phyloP scores from a whole-genome alignment of 2,329 filamentous ascomycete species.

The Fusarium bactridioides region DNA sequence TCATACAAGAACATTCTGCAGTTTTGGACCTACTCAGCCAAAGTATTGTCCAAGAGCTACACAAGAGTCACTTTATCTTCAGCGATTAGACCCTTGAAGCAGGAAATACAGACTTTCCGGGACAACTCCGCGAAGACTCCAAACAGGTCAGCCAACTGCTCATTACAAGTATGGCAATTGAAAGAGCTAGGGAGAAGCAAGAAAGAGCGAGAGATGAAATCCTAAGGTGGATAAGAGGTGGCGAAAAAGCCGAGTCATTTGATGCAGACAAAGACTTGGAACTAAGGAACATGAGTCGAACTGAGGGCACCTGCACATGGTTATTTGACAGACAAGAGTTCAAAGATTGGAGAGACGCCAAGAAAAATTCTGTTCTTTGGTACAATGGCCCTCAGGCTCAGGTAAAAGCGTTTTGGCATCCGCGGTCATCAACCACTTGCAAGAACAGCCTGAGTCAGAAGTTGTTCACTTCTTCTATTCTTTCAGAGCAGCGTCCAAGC shows the following conservation, averaged over 20 bases:
- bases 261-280: neutral
- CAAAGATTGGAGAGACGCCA: neutral
- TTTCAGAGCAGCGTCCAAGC: accelerated
- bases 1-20: neutral
- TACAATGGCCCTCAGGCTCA: neutral
- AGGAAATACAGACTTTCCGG: neutral
- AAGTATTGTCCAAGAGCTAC: neutral
- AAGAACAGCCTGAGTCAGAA: neutral
- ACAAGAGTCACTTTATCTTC: neutral
- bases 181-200: neutral
- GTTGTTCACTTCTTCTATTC: neutral
- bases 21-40: neutral
- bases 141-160: neutral
- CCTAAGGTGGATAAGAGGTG: neutral
- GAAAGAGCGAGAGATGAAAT: neutral
- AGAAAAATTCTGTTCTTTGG: neutral
- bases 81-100: neutral
- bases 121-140: neutral
- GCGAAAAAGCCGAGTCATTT: neutral
- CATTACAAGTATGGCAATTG: neutral
- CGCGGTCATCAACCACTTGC: neutral
- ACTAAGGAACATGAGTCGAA: neutral
- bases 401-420: neutral
- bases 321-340: neutral
- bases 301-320: neutral